Base-by-base conservation (phyloP, 495 filamentous ascomycete genomes). In the Evernia prunastri region DNA sequence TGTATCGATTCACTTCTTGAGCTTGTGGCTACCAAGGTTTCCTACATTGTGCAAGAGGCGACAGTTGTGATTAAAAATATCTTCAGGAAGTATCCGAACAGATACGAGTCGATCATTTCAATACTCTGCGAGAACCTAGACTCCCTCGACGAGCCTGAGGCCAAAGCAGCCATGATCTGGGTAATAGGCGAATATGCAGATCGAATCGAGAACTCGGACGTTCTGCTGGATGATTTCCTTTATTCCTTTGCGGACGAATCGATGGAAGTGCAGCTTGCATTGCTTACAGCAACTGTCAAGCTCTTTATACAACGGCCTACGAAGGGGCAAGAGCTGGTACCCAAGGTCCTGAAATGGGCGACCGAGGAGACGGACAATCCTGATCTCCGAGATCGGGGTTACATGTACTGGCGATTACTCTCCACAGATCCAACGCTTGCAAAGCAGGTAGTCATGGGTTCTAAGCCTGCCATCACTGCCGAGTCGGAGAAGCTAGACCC, bases 1-100 rank as follows among this genome's bases (percentile, higher is more conserved):
- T 99, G 94, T 76, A 97, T 99, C 71, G 89, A 93, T 68, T 88
- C 92, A 11, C 80, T 99, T 0, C 83, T 99, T 36, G 92, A 97
- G 58, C 82, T 99, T 29, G 94, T 99, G 17, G 86, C 92, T 27
- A 97, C 94, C n/a, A 97, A 97, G 76, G 90, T 99, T 56, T 91
- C 90, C n/a, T 99, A 99, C 73, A 97, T 99, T 60, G 94, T 99
- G 8, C 94, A 99, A 75, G 94, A 99, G 77, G 94, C 94, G n/a
- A 99, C 95, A 0, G 94, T 99, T 31, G 94, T 99, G 25, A 99
- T 99, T 70, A 88, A 91, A 67, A 97, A 99, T 74, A 97, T 99
- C 71, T 97, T 99, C 83, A 86, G 94, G 64, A 97, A 97, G 75
- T 99, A 99, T 73, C 94, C 94, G 8, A 96, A 97, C 72, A 89